These are phyloP conservation scores for Hylodesmum podocarpum DNA, from an alignment of 306 rosid species.

Conservation along the genomic window DNA sequence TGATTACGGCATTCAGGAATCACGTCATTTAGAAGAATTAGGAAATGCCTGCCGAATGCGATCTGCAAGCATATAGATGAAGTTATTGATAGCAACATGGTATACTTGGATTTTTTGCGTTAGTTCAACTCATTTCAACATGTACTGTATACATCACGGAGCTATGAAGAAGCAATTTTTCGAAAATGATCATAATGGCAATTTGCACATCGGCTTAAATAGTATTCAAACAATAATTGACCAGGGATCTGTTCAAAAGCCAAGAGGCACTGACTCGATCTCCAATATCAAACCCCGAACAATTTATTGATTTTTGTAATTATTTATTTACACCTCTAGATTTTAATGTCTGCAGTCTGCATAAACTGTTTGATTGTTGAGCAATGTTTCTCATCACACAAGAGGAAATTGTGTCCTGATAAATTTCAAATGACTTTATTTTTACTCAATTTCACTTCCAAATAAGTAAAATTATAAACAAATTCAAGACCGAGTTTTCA, in stretches of 20 bases:
- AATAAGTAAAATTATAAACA: too few relatives aligned
- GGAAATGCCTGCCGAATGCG: neutral
- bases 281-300: neutral
- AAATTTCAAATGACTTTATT: too few relatives aligned
- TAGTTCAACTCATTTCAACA: neutral
- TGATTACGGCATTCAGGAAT: slow-evolving; percentile 60
- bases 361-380: neutral
- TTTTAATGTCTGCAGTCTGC: neutral
- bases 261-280: neutral
- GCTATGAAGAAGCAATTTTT: slow-evolving; percentile 11
- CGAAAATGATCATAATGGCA: neutral
- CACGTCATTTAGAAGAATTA: slow-evolving; percentile 39
- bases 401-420: too few relatives aligned
- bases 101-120: neutral
- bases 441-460: too few relatives aligned
- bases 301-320: neutral
- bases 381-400: neutral
- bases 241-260: neutral
- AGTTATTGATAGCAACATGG: neutral
- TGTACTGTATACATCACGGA: slow-evolving; percentile 1
- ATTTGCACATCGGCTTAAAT: neutral
- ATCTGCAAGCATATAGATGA: slow-evolving; percentile 1
- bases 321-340: neutral
- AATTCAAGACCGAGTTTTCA: too few relatives aligned
- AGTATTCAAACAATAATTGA: neutral